Conservation (phyloP, 352 stramenopile genomes). For the Globisporangium apiculatum region DNA sequence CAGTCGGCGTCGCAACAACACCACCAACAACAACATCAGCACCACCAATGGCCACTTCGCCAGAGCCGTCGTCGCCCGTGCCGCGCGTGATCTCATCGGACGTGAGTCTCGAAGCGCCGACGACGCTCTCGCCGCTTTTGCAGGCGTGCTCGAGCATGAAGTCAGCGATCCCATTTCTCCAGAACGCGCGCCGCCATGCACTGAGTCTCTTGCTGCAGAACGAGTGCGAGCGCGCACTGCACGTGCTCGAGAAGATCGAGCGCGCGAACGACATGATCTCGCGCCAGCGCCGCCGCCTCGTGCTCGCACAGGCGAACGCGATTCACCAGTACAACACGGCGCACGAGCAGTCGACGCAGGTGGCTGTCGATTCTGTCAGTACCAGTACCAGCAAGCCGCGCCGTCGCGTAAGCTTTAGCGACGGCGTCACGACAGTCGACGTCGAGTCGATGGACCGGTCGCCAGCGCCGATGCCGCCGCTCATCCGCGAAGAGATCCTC, state of each 20-base stretch:
- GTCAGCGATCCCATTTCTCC: slow-evolving; percentile 68
- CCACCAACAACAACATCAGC: neutral
- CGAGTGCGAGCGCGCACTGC: slow-evolving; percentile 64
- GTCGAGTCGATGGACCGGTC: slow-evolving; percentile 48
- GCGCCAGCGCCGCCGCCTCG: slow-evolving; percentile 50
- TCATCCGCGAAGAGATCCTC: slow-evolving; percentile 74
- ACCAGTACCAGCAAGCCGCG: slow-evolving; percentile 10
- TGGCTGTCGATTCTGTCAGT: too few relatives aligned
- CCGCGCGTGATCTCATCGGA: slow-evolving; percentile 6
- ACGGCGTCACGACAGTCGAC: slow-evolving; percentile 38
- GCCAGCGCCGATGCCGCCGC: slow-evolving; percentile 44
- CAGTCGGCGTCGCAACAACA: slow-evolving; percentile 9
- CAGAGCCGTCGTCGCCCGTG: slow-evolving; percentile 8
- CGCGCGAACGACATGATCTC: slow-evolving; percentile 73
- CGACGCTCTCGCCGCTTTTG: slow-evolving; percentile 28
- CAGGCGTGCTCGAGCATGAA: slow-evolving; percentile 49
- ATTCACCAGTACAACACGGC: slow-evolving; percentile 19
- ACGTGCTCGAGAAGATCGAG: slow-evolving; percentile 77
- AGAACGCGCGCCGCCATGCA: slow-evolving; percentile 66
- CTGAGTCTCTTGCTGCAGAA: slow-evolving; percentile 62
- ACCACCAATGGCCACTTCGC: too few relatives aligned
- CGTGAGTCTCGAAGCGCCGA: slow-evolving; percentile 2
- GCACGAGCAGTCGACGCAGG: neutral
- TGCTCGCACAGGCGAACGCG: slow-evolving; percentile 55
- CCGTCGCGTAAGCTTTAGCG: slow-evolving; percentile 49